Evolutionary conservation across 2,329 filamentous ascomycete genomes (phyloP), one percentile per base, ranked within the genome.

Genomic region (Parafenestella ontariensis): DNA sequence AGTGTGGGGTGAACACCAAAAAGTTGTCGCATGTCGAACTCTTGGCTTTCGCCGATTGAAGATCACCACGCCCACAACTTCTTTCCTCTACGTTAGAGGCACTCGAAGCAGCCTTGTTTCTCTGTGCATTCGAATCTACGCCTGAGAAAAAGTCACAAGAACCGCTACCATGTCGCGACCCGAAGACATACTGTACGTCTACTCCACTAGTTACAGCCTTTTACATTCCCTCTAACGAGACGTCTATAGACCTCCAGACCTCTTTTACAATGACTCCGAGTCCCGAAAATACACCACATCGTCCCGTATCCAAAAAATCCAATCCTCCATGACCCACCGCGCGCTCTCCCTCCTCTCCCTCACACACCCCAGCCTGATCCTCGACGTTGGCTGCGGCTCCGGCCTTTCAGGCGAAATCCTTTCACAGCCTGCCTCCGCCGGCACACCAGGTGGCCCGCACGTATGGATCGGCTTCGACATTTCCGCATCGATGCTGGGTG

Each of bases 391-490:
- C 75, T 98, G 95, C 77, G 95, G 95, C 70, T 96, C 91, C 65
- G 95, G 95, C 13, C 87, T 99, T 20, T 96, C 91, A 0, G 95
- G 95, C 72, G 93, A 97, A 75, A 97, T 98, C 54, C 85, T 99
- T 41, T 92, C 91, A 11, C 82, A 87, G n/a, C 79, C 89, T 0
- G 77, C 83, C 0, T 82, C 85, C 1, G 84, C 88, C 10, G 87
- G 92, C 54, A 74, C 70, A 29, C 72, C 73, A 7, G 90, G 90
- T 49, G 92, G 92, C 0, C 92, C 92, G 3, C 95, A 99, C 79
- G 88, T 88, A 1, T 99, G 95, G 95, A 82, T 98, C n/a, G 95
- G 95, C 55, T 94, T 98, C 89, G 95, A 99, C 73, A 88, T 99
- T 21, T 92, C 90, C 4, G 88, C 91, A 0, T 92, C 89, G n/a